Conservation (phyloP, 352 stramenopile genomes). For the Globisporangium ultimum region DNA sequence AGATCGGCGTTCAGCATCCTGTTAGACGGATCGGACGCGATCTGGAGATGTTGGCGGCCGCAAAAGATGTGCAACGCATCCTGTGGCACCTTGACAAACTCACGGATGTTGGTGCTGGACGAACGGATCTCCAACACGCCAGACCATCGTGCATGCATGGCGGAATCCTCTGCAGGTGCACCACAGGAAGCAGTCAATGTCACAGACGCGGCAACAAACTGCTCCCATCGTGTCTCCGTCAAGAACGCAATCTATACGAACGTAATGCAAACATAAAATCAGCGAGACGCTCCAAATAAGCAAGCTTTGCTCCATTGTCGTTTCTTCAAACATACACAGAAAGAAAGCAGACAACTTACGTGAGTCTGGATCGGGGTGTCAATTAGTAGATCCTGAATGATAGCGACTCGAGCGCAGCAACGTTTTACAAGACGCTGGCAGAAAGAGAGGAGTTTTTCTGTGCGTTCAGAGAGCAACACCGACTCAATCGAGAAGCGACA, state of each 20-base stretch:
- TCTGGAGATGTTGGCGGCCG: conserved; percentile 8
- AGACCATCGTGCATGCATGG: conserved; percentile 14
- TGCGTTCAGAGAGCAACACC: neutral
- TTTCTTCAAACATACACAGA: too few relatives aligned
- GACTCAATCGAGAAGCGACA: conserved; percentile 13
- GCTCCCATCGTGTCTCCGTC: conserved; percentile 64
- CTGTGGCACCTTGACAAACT: conserved; percentile 38
- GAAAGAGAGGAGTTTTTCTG: conserved; percentile 23
- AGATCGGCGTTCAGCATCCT: neutral
- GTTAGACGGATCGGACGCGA: conserved; percentile 1
- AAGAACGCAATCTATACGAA: conserved; percentile 43
- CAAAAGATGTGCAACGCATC: conserved; percentile 40
- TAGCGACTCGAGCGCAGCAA: conserved; percentile 23
- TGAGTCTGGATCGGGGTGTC: conserved; percentile 60
- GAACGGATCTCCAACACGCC: conserved; percentile 57
- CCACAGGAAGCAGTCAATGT: conserved; percentile 20
- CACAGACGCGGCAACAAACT: conserved; percentile 42
- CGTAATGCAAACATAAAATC: neutral
- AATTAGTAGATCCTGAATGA: conserved; percentile 46
- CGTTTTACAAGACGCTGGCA: conserved; percentile 33
- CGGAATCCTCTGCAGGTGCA: conserved; percentile 3
- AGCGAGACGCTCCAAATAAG: neutral
- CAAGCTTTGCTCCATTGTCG: neutral
- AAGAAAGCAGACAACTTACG: conserved; percentile 22
- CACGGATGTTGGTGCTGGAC: conserved; percentile 29